Percentiles rank a stretch among this genome's conserved stretches.
Conservation (phyloP, 257 asterid genomes). For the Scutellaria galericulata region DNA sequence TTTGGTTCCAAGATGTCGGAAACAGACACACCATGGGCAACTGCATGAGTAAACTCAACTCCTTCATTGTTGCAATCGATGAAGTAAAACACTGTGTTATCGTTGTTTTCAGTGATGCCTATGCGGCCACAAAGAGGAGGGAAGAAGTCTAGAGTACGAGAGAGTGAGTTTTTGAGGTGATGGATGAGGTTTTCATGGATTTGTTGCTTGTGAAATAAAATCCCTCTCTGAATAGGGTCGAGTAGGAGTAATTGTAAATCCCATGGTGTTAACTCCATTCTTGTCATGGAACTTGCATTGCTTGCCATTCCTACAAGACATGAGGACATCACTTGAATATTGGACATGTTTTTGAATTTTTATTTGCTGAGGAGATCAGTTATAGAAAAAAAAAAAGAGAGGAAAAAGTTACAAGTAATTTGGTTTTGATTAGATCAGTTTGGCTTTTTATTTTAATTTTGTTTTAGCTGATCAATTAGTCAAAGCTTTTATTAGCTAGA, state of each 20-base stretch:
- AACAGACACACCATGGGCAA: conserved; percentile 14
- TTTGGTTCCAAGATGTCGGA: conserved; percentile 32
- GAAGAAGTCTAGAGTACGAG: conserved; percentile 50
- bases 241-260: conserved; percentile 24
- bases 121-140: conserved; percentile 67
- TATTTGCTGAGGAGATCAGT: no score
- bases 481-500: no score
- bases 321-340: conserved; percentile 16
- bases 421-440: no score
- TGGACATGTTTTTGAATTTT: neutral
- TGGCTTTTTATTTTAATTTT: no score
- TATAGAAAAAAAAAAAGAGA: no score
- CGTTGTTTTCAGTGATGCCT: conserved; percentile 22
- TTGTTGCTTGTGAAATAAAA: conserved; percentile 27
- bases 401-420: no score
- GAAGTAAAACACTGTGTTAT: conserved; percentile 34
- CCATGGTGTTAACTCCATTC: conserved; percentile 38
- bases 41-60: conserved; percentile 34
- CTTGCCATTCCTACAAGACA: conserved; percentile 13
- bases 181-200: conserved; percentile 21
- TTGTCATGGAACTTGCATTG: neutral
- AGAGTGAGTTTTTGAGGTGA: conserved; percentile 53
- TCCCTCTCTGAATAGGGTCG: conserved; percentile 30
- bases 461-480: no score
- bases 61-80: conserved; percentile 46